Conservation (phyloP, 2,329 filamentous ascomycete species). For the Colletotrichum viniferum region DNA sequence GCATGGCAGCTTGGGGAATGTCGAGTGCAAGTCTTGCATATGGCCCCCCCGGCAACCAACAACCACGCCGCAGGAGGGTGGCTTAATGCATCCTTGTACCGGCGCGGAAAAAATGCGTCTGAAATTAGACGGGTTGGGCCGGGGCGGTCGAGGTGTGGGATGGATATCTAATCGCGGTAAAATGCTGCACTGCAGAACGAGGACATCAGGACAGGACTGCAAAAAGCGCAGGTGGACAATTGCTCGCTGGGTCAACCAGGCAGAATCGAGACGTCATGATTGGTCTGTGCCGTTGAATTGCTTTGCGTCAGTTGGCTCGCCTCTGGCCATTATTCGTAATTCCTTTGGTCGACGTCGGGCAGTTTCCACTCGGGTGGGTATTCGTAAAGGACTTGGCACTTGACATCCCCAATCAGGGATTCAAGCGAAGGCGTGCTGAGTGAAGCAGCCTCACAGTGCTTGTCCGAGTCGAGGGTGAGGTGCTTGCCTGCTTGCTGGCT, state of each 20-base stretch:
- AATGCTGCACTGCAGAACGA: background rate
- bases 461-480: background rate
- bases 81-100: background rate
- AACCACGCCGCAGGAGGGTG: background rate
- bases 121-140: background rate
- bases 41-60: background rate
- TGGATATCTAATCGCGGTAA: background rate
- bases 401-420: background rate
- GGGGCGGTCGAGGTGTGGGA: background rate
- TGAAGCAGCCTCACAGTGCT: background rate
- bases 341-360: conserved; percentile 3
- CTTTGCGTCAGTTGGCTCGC: background rate
- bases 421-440: background rate
- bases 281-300: background rate
- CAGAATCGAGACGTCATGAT: conserved; percentile 12
- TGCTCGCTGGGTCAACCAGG: conserved; percentile 9
- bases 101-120: background rate
- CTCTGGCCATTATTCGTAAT: conserved; percentile 21
- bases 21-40: conserved; percentile 19
- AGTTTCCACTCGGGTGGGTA: conserved; percentile 17
- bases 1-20: conserved; percentile 18
- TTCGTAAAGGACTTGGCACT: background rate
- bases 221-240: background rate
- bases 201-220: background rate
- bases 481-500: background rate